phyloP scores from a whole-genome alignment of 2,329 filamentous ascomycete genomes.

The Macrophomina pseudophaseolina region DNA sequence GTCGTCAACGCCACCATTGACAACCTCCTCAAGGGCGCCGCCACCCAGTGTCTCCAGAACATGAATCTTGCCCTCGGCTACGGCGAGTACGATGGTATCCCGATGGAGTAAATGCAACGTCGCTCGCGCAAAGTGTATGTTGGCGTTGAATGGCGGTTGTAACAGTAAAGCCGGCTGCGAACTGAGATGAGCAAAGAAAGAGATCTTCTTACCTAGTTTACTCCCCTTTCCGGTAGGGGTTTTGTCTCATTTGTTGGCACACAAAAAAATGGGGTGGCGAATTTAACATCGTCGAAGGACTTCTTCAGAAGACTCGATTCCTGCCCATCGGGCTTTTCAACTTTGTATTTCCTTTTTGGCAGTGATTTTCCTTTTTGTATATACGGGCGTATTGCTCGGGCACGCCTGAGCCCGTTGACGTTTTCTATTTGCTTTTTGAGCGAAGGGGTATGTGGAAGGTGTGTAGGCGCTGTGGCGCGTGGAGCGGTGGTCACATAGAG shows the following conservation, averaged over 20 bases:
- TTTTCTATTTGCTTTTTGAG: not conserved
- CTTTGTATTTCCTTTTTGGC: not conserved
- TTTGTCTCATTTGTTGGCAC: slow-evolving; percentile 4
- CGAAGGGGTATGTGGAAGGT: not conserved
- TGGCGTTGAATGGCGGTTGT: not conserved
- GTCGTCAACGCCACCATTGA: slow-evolving; percentile 96
- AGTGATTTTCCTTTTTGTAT: not conserved
- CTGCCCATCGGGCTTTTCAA: not conserved
- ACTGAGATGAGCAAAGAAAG: not conserved
- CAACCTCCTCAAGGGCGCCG: slow-evolving; percentile 90
- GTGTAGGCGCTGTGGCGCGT: not conserved
- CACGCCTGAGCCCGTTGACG: not conserved
- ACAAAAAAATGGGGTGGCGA: slow-evolving; percentile 9
- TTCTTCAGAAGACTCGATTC: not conserved
- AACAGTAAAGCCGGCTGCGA: not conserved
- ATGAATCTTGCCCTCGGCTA: slow-evolving; percentile 94
- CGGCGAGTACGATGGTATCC: slow-evolving; percentile 86
- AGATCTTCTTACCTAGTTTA: not conserved
- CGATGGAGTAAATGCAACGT: slow-evolving; percentile 39
- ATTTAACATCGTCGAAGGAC: not conserved
- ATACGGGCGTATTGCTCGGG: slow-evolving; percentile 7
- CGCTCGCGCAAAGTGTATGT: not conserved
- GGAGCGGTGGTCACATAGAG: not conserved
- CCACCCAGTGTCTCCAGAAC: slow-evolving; percentile 92
- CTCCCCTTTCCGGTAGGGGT: not conserved